Base-by-base conservation (phyloP, 139 green algal genomes). In the Volvox reticuliferus region DNA sequence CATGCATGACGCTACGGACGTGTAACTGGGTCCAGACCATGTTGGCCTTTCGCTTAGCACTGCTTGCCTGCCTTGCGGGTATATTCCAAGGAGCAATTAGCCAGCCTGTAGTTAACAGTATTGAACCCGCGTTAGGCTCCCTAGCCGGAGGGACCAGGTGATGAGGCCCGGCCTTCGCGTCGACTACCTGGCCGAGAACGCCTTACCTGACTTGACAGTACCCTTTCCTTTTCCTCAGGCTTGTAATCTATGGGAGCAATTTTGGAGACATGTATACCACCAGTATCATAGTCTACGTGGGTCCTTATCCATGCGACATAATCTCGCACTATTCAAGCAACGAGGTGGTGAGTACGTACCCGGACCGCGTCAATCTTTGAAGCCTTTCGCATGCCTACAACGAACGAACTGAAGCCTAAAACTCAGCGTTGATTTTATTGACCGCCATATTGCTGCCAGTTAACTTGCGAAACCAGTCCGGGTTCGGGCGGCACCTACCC, bases 401-500 rank as follows among this genome's bases (percentile, higher is more conserved):
- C 9, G 44, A 55, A 55, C 5, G 44, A 55, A 9, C 44, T 55
- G 44, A 55, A 55, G 5, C 9, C 44, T 55, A 55, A 55, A 55
- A 5, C 44, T n/a, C n/a, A n/a, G n/a, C n/a, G n/a, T n/a, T n/a
- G n/a, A n/a, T n/a, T n/a, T n/a, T 14, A 55, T 55, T 9, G 44
- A 55, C 44, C 44, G 5, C 44, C 44, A 55, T 55, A 55, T 37
- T 79, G 71, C 71, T 32, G 71, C 22, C 86, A 90, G 86, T 1
- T 93, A 13, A 93, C 90, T 1, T 93, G 90, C 26, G 90, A 93
- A 65, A 91, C 90, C 0, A 28, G 16, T 16, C 50, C 90, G 2
- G 90, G 76, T 3, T 1, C 32, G 0, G 30, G 30, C 5, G 90
- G 90, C 26, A 82, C 61, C 6, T 93, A 88, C 76, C 13, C 18